These are phyloP conservation scores for Jaltomata sinuosa DNA, from an alignment of 257 asterid species.

Conservation along the genomic window DNA sequence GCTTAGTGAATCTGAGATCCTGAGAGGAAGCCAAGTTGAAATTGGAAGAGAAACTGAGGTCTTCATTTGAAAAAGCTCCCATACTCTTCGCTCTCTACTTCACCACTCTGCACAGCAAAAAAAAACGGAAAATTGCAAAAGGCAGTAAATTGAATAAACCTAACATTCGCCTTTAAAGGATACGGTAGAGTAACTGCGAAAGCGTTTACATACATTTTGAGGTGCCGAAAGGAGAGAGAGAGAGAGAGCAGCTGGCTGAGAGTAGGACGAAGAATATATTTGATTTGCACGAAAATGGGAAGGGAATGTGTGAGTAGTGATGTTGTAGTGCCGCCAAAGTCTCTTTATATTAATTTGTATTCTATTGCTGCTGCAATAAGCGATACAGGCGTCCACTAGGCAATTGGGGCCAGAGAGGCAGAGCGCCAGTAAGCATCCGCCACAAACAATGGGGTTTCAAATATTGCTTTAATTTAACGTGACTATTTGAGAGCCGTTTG, in stretches of 20 bases:
- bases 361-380: not conserved
- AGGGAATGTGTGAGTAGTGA: not conserved
- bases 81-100: constrained; percentile 16
- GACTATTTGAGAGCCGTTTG: not conserved
- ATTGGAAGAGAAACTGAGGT: constrained; percentile 16
- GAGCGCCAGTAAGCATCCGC: not conserved
- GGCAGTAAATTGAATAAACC: not conserved
- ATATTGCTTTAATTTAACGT: not conserved
- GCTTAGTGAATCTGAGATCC: constrained; percentile 59
- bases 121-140: not conserved
- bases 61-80: constrained; percentile 44
- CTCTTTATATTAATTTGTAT: not conserved
- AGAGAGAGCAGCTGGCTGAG: not conserved
- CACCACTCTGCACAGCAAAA: constrained; percentile 5
- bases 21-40: constrained; percentile 29
- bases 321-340: constrained; percentile 18
- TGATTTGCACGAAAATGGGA: constrained; percentile 1
- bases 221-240: not conserved
- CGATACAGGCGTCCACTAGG: not conserved
- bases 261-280: not conserved
- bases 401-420: not conserved
- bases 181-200: not conserved
- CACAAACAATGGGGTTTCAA: not conserved
- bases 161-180: not conserved
- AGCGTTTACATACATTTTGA: constrained; percentile 13